phyloP scores from a whole-genome alignment of 1,284 basidiomycete species.

The Butyriboletus appendiculatus region DNA sequence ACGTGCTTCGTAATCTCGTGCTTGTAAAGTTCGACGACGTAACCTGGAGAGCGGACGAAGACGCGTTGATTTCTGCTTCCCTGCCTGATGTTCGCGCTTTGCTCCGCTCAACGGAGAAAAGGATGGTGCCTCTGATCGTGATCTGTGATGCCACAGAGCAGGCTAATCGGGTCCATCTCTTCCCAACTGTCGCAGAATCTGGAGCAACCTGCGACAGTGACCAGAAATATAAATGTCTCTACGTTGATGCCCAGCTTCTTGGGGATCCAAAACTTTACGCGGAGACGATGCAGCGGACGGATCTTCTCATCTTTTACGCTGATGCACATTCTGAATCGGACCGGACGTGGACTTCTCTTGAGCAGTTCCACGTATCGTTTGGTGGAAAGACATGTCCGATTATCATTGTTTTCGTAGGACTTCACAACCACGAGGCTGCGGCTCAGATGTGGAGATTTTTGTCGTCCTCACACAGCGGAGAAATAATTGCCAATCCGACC shows the following conservation, averaged over 20 bases:
- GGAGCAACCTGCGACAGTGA: not conserved
- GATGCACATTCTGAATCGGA: conserved; percentile 9
- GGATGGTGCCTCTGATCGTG: conserved; percentile 13
- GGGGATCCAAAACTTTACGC: not conserved
- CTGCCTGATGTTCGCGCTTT: conserved; percentile 25
- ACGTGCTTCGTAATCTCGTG: conserved; percentile 21
- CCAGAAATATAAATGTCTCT: conserved; percentile 17
- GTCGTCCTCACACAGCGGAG: conserved; percentile 9
- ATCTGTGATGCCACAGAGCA: conserved; percentile 19
- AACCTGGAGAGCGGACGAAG: conserved; percentile 24
- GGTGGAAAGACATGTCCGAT: conserved; percentile 26
- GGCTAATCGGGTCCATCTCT: conserved; percentile 1
- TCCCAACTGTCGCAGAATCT: conserved; percentile 3
- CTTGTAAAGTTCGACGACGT: conserved; percentile 3
- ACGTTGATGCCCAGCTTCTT: conserved; percentile 7
- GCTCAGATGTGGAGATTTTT: conserved; percentile 16
- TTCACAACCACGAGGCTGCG: conserved; percentile 19
- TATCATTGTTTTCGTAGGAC: conserved; percentile 26
- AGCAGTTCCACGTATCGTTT: conserved; percentile 19
- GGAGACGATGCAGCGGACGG: conserved; percentile 11
- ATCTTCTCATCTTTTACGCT: conserved; percentile 30
- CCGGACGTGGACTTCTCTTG: conserved; percentile 18
- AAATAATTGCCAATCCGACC: conserved; percentile 23
- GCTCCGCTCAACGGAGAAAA: conserved; percentile 15
- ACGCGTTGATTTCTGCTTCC: conserved; percentile 20